A percentile compares a stretch with the other conserved stretches of the same genome.
These are phyloP conservation scores for Martiniozyma asiatica DNA, from an alignment of 1,139 yeast species.

Conservation along the genomic window DNA sequence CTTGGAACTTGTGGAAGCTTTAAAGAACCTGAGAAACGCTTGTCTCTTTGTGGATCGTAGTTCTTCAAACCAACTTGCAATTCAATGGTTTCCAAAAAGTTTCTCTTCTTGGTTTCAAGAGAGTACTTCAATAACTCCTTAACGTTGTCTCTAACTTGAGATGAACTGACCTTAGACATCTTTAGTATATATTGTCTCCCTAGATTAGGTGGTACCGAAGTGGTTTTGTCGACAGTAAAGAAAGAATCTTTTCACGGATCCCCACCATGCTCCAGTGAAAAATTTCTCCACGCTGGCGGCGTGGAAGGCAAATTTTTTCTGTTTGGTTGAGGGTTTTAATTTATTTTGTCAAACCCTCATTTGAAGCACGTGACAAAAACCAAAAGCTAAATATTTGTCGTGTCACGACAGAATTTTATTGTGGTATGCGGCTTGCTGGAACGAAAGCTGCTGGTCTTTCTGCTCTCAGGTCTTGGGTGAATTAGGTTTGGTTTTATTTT, in stretches of 20 bases:
- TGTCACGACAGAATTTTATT: no score
- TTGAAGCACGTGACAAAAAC: slow-evolving; percentile 2
- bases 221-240: slow-evolving; percentile 16
- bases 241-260: no score
- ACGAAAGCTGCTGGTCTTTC: no score
- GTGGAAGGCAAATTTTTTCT: no score
- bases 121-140: slow-evolving; percentile 85
- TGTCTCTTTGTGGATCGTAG: slow-evolving; percentile 99
- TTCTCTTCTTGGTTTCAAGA: slow-evolving; percentile 97
- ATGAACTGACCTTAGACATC: slow-evolving; percentile 89
- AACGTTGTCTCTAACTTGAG: slow-evolving; percentile 96
- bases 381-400: no score
- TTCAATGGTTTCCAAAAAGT: slow-evolving; percentile 99
- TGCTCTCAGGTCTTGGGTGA: no score
- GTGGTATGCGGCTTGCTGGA: no score
- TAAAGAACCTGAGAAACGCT: slow-evolving; percentile 99
- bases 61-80: slow-evolving; percentile 99
- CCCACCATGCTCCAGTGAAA: no score
- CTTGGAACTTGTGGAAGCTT: slow-evolving; percentile 99
- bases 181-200: slow-evolving; percentile 54
- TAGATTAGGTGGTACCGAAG: slow-evolving; percentile 27
- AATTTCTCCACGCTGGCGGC: no score
- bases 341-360: slow-evolving; percentile 2
- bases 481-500: no score
- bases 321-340: no score